A percentile compares a stretch with the other conserved stretches of the same genome.
Conservation (phyloP, 805 yeast species). For the Suhomyces kilbournensis region DNA sequence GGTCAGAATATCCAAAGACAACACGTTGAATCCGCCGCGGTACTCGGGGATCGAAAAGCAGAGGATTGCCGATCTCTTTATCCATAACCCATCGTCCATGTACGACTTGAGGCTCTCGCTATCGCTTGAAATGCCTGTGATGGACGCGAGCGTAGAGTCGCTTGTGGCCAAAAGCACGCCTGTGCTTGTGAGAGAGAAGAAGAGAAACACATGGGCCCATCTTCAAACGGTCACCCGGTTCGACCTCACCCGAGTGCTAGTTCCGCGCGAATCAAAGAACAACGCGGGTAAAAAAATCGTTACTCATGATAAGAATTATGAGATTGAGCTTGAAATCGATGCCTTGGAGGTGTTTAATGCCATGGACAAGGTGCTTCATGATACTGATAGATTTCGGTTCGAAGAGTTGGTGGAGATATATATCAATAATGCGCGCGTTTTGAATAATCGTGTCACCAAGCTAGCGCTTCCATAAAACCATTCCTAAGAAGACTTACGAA, state of each 20-base stretch:
- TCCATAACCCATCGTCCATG: slow-evolving; percentile 72
- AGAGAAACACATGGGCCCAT: slow-evolving; percentile 68
- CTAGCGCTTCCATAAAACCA: slow-evolving; percentile 24
- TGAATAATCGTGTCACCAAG: slow-evolving; percentile 43
- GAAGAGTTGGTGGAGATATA: slow-evolving; percentile 58
- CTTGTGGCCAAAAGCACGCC: slow-evolving; percentile 47
- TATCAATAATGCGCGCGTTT: slow-evolving; percentile 53
- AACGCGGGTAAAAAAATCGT: slow-evolving; percentile 35
- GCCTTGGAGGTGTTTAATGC: slow-evolving; percentile 38
- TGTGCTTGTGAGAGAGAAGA: slow-evolving; percentile 61
- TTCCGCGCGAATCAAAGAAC: slow-evolving; percentile 35
- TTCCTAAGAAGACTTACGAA: too few relatives aligned
- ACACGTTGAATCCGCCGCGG: slow-evolving; percentile 56
- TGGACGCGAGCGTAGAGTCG: slow-evolving; percentile 54
- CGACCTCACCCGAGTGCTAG: slow-evolving; percentile 63
- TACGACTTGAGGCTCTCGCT: slow-evolving; percentile 76
- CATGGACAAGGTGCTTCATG: slow-evolving; percentile 38
- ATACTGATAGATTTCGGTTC: slow-evolving; percentile 51
- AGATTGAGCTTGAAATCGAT: slow-evolving; percentile 43
- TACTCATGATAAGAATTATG: slow-evolving; percentile 35
- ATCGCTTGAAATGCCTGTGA: slow-evolving; percentile 72
- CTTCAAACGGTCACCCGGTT: slow-evolving; percentile 69
- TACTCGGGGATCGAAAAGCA: slow-evolving; percentile 71
- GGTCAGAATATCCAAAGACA: slow-evolving; percentile 65
- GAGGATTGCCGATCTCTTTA: slow-evolving; percentile 66